Evolutionary conservation across 345 rosid genomes (phyloP).

Genomic region (Heritiera fomes): DNA sequence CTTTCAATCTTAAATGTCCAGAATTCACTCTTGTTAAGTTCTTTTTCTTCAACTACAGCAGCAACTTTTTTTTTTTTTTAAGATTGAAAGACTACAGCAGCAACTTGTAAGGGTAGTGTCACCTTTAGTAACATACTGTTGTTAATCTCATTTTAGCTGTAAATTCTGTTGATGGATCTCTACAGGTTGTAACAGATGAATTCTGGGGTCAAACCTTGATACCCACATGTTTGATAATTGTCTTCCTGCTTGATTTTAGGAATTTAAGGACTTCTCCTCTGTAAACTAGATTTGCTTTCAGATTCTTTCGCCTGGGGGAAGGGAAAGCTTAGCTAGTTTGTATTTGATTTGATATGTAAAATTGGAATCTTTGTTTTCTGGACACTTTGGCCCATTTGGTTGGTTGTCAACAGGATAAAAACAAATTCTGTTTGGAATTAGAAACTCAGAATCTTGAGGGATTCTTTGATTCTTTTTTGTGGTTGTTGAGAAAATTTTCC

Average conservation of each 20-base stretch:
- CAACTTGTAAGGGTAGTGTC: neutral
- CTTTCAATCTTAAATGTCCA: constrained; percentile 33
- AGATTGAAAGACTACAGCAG: neutral
- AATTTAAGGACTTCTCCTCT: constrained; percentile 16
- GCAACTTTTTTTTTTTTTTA: too few relatives aligned
- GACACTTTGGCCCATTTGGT: constrained; percentile 22
- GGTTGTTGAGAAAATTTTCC: constrained; percentile 22
- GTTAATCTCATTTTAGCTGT: neutral
- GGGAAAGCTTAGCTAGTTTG: constrained; percentile 2
- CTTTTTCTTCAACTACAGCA: constrained; percentile 25
- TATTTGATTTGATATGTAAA: constrained; percentile 25
- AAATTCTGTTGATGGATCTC: constrained; percentile 25
- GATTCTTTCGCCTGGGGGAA: constrained; percentile 33
- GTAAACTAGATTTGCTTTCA: constrained; percentile 29
- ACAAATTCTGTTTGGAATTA: constrained; percentile 38
- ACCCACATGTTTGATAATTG: constrained; percentile 26
- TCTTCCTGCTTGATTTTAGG: constrained; percentile 26
- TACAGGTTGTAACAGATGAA: neutral
- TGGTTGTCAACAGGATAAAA: constrained; percentile 32
- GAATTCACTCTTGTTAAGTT: constrained; percentile 29
- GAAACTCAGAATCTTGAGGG: constrained; percentile 38
- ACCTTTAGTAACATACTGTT: neutral
- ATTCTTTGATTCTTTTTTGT: constrained; percentile 37
- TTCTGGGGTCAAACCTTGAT: constrained; percentile 35
- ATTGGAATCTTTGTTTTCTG: constrained; percentile 38